A percentile compares a stretch with the other conserved stretches of the same genome.
Evolutionary conservation across 495 filamentous ascomycete genomes (phyloP).

Genomic region (Penicillium egyptiacum): DNA sequence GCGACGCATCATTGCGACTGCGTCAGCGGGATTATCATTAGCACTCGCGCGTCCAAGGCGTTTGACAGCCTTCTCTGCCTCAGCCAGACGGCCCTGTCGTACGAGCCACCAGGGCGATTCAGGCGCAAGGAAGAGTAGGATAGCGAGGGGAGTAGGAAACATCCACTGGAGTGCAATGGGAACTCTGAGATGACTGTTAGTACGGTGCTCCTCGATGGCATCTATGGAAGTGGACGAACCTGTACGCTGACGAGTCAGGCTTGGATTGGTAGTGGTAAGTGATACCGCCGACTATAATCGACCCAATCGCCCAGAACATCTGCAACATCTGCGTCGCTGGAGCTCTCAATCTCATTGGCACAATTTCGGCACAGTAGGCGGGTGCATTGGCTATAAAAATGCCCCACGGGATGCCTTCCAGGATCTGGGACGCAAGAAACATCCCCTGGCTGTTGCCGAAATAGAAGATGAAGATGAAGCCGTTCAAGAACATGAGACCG

Average conservation of each 20-base stretch:
- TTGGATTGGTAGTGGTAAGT: slow-evolving; percentile 43
- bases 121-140: slow-evolving; percentile 45
- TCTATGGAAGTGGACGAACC: slow-evolving; percentile 38
- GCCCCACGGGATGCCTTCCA: slow-evolving; percentile 51
- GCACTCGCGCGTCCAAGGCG: slow-evolving; percentile 34
- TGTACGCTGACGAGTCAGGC: slow-evolving; percentile 38
- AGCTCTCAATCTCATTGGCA: slow-evolving; percentile 45
- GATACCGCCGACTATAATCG: slow-evolving; percentile 46
- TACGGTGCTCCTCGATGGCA: slow-evolving; percentile 29
- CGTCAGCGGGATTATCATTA: slow-evolving; percentile 27
- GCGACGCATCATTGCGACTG: slow-evolving; percentile 67
- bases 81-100: slow-evolving; percentile 41
- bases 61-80: slow-evolving; percentile 38
- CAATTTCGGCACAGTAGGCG: slow-evolving; percentile 47
- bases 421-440: slow-evolving; percentile 45
- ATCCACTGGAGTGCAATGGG: slow-evolving; percentile 51
- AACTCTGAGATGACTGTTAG: slow-evolving; percentile 38
- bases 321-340: slow-evolving; percentile 49
- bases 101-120: slow-evolving; percentile 54
- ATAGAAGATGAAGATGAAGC: slow-evolving; percentile 48
- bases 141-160: slow-evolving; percentile 42
- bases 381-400: slow-evolving; percentile 50
- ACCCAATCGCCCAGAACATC: slow-evolving; percentile 50
- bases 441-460: slow-evolving; percentile 41
- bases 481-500: slow-evolving; percentile 45